A percentile compares a stretch with the other conserved stretches of the same genome.
phyloP scores from a whole-genome alignment of 192 early-diverging fungal genomes.

The Rhizoclosmatium sp. region DNA sequence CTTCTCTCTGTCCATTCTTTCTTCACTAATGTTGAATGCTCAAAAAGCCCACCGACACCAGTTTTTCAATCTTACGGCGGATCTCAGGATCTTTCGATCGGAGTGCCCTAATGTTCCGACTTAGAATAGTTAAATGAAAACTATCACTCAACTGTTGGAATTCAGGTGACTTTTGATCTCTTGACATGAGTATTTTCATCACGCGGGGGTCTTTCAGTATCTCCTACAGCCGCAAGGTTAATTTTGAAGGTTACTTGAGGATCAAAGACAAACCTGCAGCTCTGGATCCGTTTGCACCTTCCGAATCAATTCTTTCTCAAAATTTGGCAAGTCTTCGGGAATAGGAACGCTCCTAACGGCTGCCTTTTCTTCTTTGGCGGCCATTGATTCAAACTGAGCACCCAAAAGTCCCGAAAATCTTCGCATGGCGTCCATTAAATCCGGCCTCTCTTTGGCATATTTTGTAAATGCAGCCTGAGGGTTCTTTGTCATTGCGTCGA shows the following conservation, averaged over 20 bases:
- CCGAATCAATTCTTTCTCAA: slow-evolving; percentile 46
- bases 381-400: slow-evolving; percentile 40
- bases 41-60: slow-evolving; percentile 39
- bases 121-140: too few species aligned
- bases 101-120: neutral
- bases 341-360: neutral
- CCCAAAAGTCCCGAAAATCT: slow-evolving; percentile 54
- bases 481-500: slow-evolving; percentile 42
- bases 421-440: slow-evolving; percentile 47
- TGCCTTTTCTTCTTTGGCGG: slow-evolving; percentile 9
- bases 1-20: too few species aligned
- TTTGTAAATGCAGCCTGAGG: slow-evolving; percentile 47
- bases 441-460: slow-evolving; percentile 36
- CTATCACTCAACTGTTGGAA: neutral
- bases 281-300: slow-evolving; percentile 39
- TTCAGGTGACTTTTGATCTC: neutral
- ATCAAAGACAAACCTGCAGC: slow-evolving; percentile 22
- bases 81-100: slow-evolving; percentile 12
- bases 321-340: slow-evolving; percentile 33
- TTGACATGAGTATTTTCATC: neutral
- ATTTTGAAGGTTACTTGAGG: neutral
- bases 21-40: slow-evolving; percentile 9
- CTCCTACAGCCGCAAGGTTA: neutral
- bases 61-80: slow-evolving; percentile 32
- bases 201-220: slow-evolving; percentile 7